Evolutionary conservation across 441 rosid species (phyloP).

Genomic region (Geranium incanum): DNA sequence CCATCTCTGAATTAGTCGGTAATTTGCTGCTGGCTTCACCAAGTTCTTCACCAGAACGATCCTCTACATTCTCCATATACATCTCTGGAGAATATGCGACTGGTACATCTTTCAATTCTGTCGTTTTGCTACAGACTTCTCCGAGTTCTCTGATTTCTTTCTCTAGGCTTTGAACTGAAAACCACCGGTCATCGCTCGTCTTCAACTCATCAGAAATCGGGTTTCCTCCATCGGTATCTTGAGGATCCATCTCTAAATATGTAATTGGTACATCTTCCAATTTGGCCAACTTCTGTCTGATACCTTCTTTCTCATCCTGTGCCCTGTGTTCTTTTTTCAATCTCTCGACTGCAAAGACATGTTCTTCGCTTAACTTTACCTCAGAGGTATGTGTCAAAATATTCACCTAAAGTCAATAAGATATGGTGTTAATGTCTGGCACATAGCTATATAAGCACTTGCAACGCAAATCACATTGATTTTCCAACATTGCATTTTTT

Average conservation of each 20-base stretch:
- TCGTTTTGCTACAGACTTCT: slow-evolving; percentile 10
- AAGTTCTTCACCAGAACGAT: neutral
- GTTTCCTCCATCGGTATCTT: neutral
- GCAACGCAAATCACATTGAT: neutral
- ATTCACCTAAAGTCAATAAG: slow-evolving; percentile 50
- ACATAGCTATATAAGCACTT: neutral
- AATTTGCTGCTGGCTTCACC: neutral
- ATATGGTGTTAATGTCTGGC: neutral
- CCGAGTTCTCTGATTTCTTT: slow-evolving; percentile 10
- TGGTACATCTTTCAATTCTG: slow-evolving; percentile 18
- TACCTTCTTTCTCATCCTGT: slow-evolving; percentile 53
- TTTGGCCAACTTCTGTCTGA: slow-evolving; percentile 7
- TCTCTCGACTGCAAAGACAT: slow-evolving; percentile 35
- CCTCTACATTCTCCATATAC: neutral
- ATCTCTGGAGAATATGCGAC: slow-evolving; percentile 1
- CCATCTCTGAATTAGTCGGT: neutral
- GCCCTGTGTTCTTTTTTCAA: slow-evolving; percentile 53
- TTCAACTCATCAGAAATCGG: neutral
- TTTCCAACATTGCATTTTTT: neutral
- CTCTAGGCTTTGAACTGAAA: neutral
- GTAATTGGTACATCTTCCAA: neutral
- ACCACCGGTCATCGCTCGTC: neutral
- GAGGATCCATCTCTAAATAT: neutral
- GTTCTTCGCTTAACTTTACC: slow-evolving; percentile 41
- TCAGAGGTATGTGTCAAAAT: slow-evolving; percentile 71